These are phyloP conservation scores for Trifolium fragiferum DNA, from an alignment of 306 rosid species.

Conservation along the genomic window DNA sequence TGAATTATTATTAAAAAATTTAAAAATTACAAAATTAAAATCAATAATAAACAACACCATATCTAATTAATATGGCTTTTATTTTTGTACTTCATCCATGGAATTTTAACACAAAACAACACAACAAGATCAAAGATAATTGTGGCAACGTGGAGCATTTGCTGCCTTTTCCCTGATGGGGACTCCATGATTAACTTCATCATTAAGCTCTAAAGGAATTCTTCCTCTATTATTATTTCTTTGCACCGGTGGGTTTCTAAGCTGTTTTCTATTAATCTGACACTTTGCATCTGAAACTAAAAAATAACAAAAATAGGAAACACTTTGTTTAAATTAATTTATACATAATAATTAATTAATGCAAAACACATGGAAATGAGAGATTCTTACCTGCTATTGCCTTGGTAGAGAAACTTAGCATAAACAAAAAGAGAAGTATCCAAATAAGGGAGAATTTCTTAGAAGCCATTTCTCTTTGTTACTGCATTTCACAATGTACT, in stretches of 20 bases:
- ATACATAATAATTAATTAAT: not conserved
- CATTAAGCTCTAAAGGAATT: not conserved
- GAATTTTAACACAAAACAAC: too few species aligned
- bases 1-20: too few species aligned
- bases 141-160: not conserved
- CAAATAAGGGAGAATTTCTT: not conserved
- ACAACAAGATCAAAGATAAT: too few species aligned
- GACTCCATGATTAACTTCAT: not conserved
- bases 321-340: not conserved
- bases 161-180: not conserved
- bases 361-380: too few species aligned
- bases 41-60: too few species aligned
- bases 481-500: too few species aligned
- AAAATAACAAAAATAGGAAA: not conserved
- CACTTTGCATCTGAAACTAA: conserved; percentile 1
- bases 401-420: not conserved
- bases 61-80: too few species aligned
- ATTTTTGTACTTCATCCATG: too few species aligned
- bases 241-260: too few species aligned
- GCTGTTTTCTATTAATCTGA: not conserved
- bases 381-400: not conserved
- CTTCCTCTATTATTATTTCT: not conserved
- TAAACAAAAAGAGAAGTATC: not conserved
- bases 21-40: too few species aligned
- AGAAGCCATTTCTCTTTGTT: too few species aligned